A percentile compares a stretch with the other conserved stretches of the same genome.
These are phyloP conservation scores for Canavalia gladiata DNA, from an alignment of 306 rosid genomes.

Conservation along the genomic window DNA sequence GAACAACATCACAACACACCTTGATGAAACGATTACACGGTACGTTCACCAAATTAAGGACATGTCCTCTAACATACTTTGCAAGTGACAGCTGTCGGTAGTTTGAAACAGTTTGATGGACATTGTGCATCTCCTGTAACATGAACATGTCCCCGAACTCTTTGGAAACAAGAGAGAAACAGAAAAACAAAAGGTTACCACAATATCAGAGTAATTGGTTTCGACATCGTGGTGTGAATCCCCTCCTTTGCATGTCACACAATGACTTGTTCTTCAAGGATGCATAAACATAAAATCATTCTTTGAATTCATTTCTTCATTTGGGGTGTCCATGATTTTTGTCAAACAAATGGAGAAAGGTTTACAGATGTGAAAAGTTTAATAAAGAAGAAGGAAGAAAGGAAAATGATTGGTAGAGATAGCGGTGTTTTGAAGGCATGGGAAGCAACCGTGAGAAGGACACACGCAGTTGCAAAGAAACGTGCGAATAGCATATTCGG, in stretches of 20 bases:
- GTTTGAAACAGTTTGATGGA: constrained; percentile 35
- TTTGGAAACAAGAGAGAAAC: constrained; percentile 45
- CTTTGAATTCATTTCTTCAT: constrained; percentile 42
- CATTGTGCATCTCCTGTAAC: constrained; percentile 37
- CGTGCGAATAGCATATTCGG: constrained; percentile 91
- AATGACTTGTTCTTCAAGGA: constrained; percentile 19
- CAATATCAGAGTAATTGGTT: constrained; percentile 35
- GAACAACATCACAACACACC: constrained; percentile 23
- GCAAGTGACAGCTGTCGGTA: constrained; percentile 48
- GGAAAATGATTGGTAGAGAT: constrained; percentile 70
- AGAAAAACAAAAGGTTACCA: constrained; percentile 32
- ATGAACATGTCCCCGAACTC: constrained; percentile 47
- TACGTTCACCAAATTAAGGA: constrained; percentile 39
- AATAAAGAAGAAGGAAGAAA: neutral
- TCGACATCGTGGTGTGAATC: neutral
- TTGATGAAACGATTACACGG: constrained; percentile 14
- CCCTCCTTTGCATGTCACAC: constrained; percentile 29
- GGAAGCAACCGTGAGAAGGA: constrained; percentile 88
- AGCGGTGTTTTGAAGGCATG: constrained; percentile 88
- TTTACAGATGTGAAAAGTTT: constrained; percentile 24
- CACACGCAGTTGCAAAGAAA: constrained; percentile 81
- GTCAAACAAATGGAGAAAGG: constrained; percentile 17
- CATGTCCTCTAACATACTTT: constrained; percentile 37
- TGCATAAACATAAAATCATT: constrained; percentile 1
- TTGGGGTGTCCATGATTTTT: constrained; percentile 41